Conservation (phyloP, 352 stramenopile species). For the Bremia lactucae region DNA sequence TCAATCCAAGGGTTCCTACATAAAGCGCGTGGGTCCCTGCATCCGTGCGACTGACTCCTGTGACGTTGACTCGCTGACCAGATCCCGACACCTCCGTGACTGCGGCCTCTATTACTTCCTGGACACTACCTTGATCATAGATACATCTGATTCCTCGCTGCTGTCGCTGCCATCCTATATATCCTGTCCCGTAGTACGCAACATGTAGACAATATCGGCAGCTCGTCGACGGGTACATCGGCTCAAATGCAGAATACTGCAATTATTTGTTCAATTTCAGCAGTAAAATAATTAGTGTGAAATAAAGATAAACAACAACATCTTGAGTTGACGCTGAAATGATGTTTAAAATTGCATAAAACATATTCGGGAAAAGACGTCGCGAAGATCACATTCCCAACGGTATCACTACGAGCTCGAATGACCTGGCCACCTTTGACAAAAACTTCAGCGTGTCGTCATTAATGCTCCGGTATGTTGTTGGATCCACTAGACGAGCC, state of each 20-base stretch:
- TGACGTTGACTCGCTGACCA: slow-evolving; percentile 61
- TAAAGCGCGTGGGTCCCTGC: slow-evolving; percentile 78
- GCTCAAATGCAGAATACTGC: no score
- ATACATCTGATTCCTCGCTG: slow-evolving; percentile 45
- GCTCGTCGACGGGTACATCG: slow-evolving; percentile 5
- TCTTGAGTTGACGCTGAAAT: not conserved
- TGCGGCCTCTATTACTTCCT: slow-evolving; percentile 66
- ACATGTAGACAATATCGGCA: slow-evolving; percentile 66
- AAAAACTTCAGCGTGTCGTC: slow-evolving; percentile 74
- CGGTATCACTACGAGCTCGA: slow-evolving; percentile 32
- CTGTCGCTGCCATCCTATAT: slow-evolving; percentile 78
- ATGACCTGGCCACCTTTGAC: slow-evolving; percentile 72
- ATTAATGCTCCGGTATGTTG: slow-evolving; percentile 74
- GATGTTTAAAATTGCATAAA: not conserved
- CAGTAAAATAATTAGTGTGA: no score
- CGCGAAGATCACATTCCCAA: slow-evolving; percentile 5
- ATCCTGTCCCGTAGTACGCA: slow-evolving; percentile 63
- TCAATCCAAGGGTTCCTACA: no score
- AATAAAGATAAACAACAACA: not conserved
- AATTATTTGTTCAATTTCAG: no score
- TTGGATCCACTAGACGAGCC: slow-evolving; percentile 57
- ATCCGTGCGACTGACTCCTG: slow-evolving; percentile 74
- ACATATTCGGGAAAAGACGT: slow-evolving; percentile 19
- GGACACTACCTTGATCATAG: slow-evolving; percentile 50
- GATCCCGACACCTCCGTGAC: slow-evolving; percentile 41